phyloP scores from a whole-genome alignment of 139 green algal genomes.

The Ettlia oleoabundans region DNA sequence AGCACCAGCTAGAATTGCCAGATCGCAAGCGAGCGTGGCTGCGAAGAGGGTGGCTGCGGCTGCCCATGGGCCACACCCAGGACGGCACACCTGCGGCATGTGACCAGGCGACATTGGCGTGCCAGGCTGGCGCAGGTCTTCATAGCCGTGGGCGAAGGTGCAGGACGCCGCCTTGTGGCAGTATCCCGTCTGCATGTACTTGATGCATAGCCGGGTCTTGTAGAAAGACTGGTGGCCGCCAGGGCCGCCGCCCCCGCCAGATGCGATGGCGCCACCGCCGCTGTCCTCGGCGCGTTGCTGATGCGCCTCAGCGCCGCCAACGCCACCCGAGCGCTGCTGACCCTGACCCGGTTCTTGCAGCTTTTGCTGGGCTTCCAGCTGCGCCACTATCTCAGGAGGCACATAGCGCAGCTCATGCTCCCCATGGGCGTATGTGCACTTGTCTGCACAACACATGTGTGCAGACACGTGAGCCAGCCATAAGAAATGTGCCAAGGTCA shows the following conservation, averaged over 20 bases:
- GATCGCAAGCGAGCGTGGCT: too few species aligned
- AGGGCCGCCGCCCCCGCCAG: neutral
- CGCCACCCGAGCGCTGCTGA: too few species aligned
- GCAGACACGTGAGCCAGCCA: too few species aligned
- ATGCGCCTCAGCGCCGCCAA: neutral
- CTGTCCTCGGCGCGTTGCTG: neutral
- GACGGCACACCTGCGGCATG: neutral
- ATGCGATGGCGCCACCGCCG: neutral
- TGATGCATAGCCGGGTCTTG: constrained; percentile 63
- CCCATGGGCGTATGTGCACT: constrained; percentile 59
- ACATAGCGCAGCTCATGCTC: constrained; percentile 49
- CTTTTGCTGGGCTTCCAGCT: constrained; percentile 42
- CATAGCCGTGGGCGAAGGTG: constrained; percentile 56
- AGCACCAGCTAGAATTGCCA: too few species aligned
- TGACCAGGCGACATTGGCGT: constrained; percentile 6
- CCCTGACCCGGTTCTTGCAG: constrained; percentile 11
- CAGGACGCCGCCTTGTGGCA: constrained; percentile 48
- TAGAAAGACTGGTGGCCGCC: constrained; percentile 37
- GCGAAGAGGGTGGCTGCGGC: too few species aligned
- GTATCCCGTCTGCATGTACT: constrained; percentile 58
- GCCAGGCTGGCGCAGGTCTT: constrained; percentile 47
- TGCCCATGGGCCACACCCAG: too few species aligned
- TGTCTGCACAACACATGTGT: too few species aligned
- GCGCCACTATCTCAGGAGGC: constrained; percentile 40
- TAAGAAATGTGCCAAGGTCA: too few species aligned